Evolutionary conservation across 202 grass and related monocot genomes (phyloP), one percentile per base, ranked within the genome.

Genomic region (Panicum virgatum): DNA sequence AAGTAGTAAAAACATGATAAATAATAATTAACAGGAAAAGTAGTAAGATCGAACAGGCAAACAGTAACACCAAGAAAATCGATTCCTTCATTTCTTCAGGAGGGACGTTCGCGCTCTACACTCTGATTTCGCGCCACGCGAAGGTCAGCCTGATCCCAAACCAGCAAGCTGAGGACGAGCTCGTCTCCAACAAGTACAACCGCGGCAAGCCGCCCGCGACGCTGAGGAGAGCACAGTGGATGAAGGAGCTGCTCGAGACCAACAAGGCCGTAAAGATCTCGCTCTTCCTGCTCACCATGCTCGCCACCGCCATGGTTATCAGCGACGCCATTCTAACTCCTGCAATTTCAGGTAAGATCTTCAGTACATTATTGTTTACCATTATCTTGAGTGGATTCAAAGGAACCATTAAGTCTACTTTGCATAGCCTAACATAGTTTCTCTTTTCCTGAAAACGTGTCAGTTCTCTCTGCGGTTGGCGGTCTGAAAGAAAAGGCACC

Each of bases 41-140:
- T 47, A 43, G 23, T 29, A 46, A 46, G 46, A n/a, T n/a, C n/a
- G n/a, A 68, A 7, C 2, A 43, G 23, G 27, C 5, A 29, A 69
- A 69, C 3, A 18, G 18, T 74, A 19, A 52, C 62, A 9, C 32
- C 4, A 18, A 9, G 9, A 7, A 69, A 40, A 69, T 3, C 20
- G 6, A 39, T 14, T 20, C 9, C 3, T 3, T 29, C 32, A 34
- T 30, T 30, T 32, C 56, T 2, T 30, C 75, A 93, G 85, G 91
- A 18, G 91, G 91, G 2, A 90, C 85, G 3, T 93, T 93, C 56
- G 91, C 91, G 3, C 77, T 93, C 3, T 90, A 93, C 82, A 90
- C 88, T 2, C 82, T 90, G 61, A 87, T 93, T 23, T 88, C 82
- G 6, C 77, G 91, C 14, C 74, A 93, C 39, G 75, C 85, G 0